Conservation (phyloP, 1,284 basidiomycete species). For the Apiotrichum sp. region DNA sequence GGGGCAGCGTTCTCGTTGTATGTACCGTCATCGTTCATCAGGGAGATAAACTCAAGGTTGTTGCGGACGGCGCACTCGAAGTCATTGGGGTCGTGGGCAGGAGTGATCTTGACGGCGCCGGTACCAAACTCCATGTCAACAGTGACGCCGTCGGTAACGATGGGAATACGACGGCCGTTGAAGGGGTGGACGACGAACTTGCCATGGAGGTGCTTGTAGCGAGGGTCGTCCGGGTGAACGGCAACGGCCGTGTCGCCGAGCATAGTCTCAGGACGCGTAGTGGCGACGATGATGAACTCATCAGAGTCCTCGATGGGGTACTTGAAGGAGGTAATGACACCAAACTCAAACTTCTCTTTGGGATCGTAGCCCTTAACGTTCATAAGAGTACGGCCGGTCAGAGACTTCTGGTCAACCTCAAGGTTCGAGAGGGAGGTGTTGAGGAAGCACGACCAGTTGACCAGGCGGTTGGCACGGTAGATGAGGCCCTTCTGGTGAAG, state of each 20-base stretch:
- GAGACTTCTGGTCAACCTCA: slow-evolving; percentile 92
- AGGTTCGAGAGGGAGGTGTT: slow-evolving; percentile 97
- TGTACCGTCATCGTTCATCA: slow-evolving; percentile 96
- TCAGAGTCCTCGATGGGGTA: slow-evolving; percentile 78
- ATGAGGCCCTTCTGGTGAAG: slow-evolving; percentile 89
- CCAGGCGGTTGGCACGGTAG: slow-evolving; percentile 93
- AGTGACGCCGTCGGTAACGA: slow-evolving; percentile 74
- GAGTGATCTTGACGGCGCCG: slow-evolving; percentile 98
- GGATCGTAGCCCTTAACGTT: slow-evolving; percentile 88
- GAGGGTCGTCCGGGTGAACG: slow-evolving; percentile 85
- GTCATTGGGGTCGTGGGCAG: slow-evolving; percentile 98
- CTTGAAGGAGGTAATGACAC: slow-evolving; percentile 90
- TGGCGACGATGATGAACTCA: slow-evolving; percentile 88
- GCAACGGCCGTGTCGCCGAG: slow-evolving; percentile 97
- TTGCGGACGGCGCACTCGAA: slow-evolving; percentile 90
- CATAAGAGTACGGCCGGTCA: slow-evolving; percentile 81
- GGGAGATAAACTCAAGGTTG: slow-evolving; percentile 87
- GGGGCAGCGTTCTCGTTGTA: slow-evolving; percentile 84
- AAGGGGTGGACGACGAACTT: slow-evolving; percentile 92
- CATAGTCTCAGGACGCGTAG: slow-evolving; percentile 98
- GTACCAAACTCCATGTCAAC: slow-evolving; percentile 98
- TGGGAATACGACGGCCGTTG: slow-evolving; percentile 77
- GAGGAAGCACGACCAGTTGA: slow-evolving; percentile 96
- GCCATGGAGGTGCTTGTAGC: slow-evolving; percentile 96
- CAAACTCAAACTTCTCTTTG: slow-evolving; percentile 96